These are phyloP conservation scores for Myotisia sp. DNA, from an alignment of 2,329 filamentous ascomycete species.

Conservation along the genomic window DNA sequence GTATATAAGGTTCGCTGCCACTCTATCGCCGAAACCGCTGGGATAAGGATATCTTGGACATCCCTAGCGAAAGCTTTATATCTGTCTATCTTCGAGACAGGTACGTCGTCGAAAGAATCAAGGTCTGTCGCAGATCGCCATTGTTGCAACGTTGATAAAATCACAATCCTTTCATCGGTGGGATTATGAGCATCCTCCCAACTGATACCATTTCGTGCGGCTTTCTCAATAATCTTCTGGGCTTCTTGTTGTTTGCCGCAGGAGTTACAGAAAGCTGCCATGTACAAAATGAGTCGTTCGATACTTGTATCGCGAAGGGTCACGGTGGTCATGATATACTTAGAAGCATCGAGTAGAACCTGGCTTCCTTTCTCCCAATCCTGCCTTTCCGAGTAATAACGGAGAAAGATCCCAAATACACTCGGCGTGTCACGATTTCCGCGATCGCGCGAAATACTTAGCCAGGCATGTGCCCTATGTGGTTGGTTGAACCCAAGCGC, in stretches of 20 bases:
- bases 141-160: slow-evolving; percentile 12
- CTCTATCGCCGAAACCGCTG: neutral
- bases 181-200: slow-evolving; percentile 17
- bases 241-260: slow-evolving; percentile 21
- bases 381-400: slow-evolving; percentile 23
- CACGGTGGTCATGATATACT: slow-evolving; percentile 20
- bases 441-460: slow-evolving; percentile 21
- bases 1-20: neutral
- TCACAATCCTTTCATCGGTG: slow-evolving; percentile 16
- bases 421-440: slow-evolving; percentile 26
- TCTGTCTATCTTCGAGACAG: neutral
- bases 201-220: slow-evolving; percentile 24
- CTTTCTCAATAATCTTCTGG: slow-evolving; percentile 22
- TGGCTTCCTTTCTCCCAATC: slow-evolving; percentile 25
- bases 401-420: slow-evolving; percentile 25
- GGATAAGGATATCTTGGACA: neutral
- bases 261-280: slow-evolving; percentile 27
- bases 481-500: slow-evolving; percentile 29
- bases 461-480: slow-evolving; percentile 28
- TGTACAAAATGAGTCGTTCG: slow-evolving; percentile 25
- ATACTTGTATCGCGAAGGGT: slow-evolving; percentile 12
- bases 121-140: slow-evolving; percentile 19
- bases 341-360: slow-evolving; percentile 21
- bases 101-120: slow-evolving; percentile 4
- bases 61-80: slow-evolving; percentile 1